Evolutionary conservation across 495 filamentous ascomycete genomes (phyloP), one percentile per base, ranked within the genome.

Genomic region (Evernia prunastri): DNA sequence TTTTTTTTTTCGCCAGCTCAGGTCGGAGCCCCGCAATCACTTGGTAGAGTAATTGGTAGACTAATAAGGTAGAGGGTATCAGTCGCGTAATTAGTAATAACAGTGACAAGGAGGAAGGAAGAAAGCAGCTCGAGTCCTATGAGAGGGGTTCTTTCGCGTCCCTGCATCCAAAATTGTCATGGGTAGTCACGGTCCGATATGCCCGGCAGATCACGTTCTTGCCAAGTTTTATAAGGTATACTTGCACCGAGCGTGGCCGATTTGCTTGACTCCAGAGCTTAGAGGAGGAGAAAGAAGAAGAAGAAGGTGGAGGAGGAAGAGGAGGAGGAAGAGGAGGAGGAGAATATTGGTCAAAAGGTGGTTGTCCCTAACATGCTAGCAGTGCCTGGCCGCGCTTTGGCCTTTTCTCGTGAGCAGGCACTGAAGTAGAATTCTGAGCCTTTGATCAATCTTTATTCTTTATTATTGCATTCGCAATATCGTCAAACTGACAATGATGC

Each of bases 221-320:
- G 29, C 6, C 36, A 3, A 33, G 23, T 8, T n/a, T 33, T 33
- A 11, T 33, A 6, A n/a, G n/a, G n/a, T n/a, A n/a, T n/a, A n/a
- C n/a, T 31, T 35, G 29, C 51, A 54, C 51, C 51, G 51, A 54
- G 51, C 51, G n/a, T 33, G 51, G 51, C 51, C 51, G 51, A 33
- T 17, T 2, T 5, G 5, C 3, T 31, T 8, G 3, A 33, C 17
- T 33, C 15, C n/a, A n/a, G n/a, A n/a, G n/a, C n/a, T n/a, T n/a
- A 37, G 36, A 37, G n/a, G n/a, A n/a, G n/a, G n/a, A n/a, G 36
- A 37, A 37, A 54, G 51, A 54, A 20, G 29, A 53, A 53, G 49
- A 53, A 53, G 49, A 53, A 53, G 27, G 25, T n/a, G n/a, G n/a
- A n/a, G n/a, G n/a, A n/a, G n/a, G n/a, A n/a, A 37, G 36, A 37